Evolutionary conservation across 768 basidiomycete genomes (phyloP), one percentile per base, ranked within the genome.

Genomic region (Mycena alexandri): DNA sequence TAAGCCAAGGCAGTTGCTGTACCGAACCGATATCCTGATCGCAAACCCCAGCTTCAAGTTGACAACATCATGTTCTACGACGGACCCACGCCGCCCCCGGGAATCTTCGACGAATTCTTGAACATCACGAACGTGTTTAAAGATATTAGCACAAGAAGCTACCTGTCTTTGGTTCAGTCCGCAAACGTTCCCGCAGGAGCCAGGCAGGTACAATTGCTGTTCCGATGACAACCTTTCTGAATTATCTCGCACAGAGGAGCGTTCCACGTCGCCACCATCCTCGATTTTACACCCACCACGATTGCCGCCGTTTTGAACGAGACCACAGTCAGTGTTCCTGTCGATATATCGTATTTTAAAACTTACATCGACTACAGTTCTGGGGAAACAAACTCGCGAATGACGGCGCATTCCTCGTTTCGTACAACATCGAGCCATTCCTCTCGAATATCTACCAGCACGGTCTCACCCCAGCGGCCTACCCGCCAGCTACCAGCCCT

Each of bases 31-130:
- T 29, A 29, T 19, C 55, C 22, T 46, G 14, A 22, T 61, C 3
- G n/a, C 65, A 1, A 42, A 71, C 36, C 64, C 65, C 53, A 73
- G 75, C 61, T 74, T 14, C 46, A 72, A 2, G 72, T 81, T 9
- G 73, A 72, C 2, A 72, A 77, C 9, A 60, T 87, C 5, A 57
- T 90, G 24, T 91, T 91, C 75, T 90, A 91, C 69, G 85, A 91
- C 70, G 85, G 69, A 0, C 88, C 89, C 19, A 79, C 74, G 0
- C 82, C 82, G 1, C 87, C 86, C 0, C 61, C 68, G 0, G 87
- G 84, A 1, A 81, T 87, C 36, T 88, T 88, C 67, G 86, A 88
- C 63, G 80, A 80, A 9, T 86, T 86, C 75, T 68, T 87, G 29
- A 76, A 78, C 1, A 84, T 88, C 42, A 83, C 84, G 2, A 58